These are phyloP conservation scores for Chiua virens DNA, from an alignment of 768 basidiomycete genomes.

Conservation along the genomic window DNA sequence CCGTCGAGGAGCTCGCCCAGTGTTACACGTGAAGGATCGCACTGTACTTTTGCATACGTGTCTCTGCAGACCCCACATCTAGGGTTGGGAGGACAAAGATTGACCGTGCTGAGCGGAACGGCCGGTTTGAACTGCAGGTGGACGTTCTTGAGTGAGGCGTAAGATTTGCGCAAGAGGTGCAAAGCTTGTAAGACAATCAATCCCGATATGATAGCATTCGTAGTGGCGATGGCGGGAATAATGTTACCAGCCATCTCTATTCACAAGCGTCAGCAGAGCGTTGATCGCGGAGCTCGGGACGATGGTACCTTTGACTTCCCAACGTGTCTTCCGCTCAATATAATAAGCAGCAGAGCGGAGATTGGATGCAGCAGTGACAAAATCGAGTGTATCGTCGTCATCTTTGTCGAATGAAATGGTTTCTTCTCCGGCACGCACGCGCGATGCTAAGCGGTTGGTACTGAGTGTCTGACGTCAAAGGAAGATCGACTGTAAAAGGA, in stretches of 20 bases:
- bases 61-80: slow-evolving; percentile 86
- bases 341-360: slow-evolving; percentile 88
- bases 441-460: slow-evolving; percentile 72
- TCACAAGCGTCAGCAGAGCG: background rate
- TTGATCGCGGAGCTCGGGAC: background rate
- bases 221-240: slow-evolving; percentile 98
- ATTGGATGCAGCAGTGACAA: slow-evolving; percentile 94
- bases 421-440: slow-evolving; percentile 63
- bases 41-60: slow-evolving; percentile 70
- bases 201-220: slow-evolving; percentile 96
- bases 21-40: slow-evolving; percentile 68
- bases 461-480: slow-evolving; percentile 40
- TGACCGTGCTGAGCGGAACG: slow-evolving; percentile 74
- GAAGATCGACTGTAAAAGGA: background rate
- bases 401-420: slow-evolving; percentile 95
- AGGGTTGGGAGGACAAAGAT: slow-evolving; percentile 67
- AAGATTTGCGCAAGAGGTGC: slow-evolving; percentile 71
- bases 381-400: slow-evolving; percentile 95
- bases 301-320: slow-evolving; percentile 89
- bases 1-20: slow-evolving; percentile 73
- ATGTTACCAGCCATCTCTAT: slow-evolving; percentile 99
- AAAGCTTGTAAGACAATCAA: slow-evolving; percentile 92
- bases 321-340: slow-evolving; percentile 86
- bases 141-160: slow-evolving; percentile 66
- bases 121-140: slow-evolving; percentile 76